Base-by-base conservation (phyloP, 352 stramenopile species). In the Peronospora destructor region DNA sequence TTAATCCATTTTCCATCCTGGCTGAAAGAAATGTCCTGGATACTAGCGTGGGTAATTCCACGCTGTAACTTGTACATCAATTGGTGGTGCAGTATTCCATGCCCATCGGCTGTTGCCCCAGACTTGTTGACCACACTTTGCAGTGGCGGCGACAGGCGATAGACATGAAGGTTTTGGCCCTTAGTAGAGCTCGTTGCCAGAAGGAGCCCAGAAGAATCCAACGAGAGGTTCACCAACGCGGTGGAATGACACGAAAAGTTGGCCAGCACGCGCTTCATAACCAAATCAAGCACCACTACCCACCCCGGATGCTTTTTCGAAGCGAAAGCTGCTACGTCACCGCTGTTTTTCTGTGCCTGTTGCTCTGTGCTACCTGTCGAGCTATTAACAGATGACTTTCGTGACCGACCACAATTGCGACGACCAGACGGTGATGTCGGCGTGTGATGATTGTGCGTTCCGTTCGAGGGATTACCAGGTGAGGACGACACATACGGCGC, bases 51-150 rank as follows among this genome's bases (percentile, higher is more conserved):
- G 0, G 84, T 95, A 47, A 93, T 92, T 23, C 84, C 84, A 30
- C 84, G 84, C 47, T 91, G 82, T 23, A 95, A 66, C 46, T 90
- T 90, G 71, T 93, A 95, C 33, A 93, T 40, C 7, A 95, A 63
- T 45, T 85, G 75, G 16, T 63, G 53, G 13, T 67, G 46, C 25
- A 62, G 46, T 17, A 39, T 50, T 49, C 54, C 61, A 28, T 66
- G 53, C 9, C 48, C 49, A 37, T 16, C 34, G 42, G 30, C 56
- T 35, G 23, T 37, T 29, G 39, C 28, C 21, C 43, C 61, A 12
- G 46, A n/a, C 35, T 63, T 61, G 29, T 59, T 70, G 14, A 55
- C 56, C n/a, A 76, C 38, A 14, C 45, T 64, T 36, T 67, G 68
- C 17, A 91, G 55, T 1, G 80, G 76, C 6, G 79, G 77, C 3